These are phyloP conservation scores for Skeletonema marinoi DNA, from an alignment of 108 stramenopile genomes.

Conservation along the genomic window DNA sequence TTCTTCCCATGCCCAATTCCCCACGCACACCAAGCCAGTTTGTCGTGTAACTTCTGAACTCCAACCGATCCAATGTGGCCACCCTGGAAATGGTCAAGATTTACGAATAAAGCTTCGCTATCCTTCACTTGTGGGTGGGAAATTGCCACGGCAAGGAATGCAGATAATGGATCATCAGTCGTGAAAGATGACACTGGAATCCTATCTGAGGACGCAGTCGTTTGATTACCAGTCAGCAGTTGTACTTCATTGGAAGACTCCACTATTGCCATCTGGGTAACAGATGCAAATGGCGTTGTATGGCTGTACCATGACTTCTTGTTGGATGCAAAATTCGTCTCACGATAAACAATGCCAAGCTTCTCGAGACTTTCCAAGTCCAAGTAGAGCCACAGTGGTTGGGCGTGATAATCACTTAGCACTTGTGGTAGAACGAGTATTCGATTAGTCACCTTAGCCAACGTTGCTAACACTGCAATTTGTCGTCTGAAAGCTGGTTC, in stretches of 20 bases:
- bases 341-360: slow-evolving; percentile 28
- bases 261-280: not conserved
- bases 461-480: slow-evolving; percentile 27
- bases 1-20: not conserved
- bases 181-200: not conserved
- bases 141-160: not conserved
- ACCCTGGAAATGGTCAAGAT: not conserved
- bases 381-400: slow-evolving; percentile 38
- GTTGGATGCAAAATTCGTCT: slow-evolving; percentile 52
- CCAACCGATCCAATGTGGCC: not conserved
- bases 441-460: slow-evolving; percentile 38
- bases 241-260: not conserved
- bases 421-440: slow-evolving; percentile 43
- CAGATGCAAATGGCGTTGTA: slow-evolving; percentile 11
- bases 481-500: slow-evolving; percentile 10
- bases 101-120: not conserved
- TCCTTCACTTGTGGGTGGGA: not conserved
- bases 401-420: slow-evolving; percentile 15
- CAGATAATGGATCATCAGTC: not conserved
- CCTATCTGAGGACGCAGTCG: not conserved
- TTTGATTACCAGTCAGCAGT: not conserved
- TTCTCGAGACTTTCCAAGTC: slow-evolving; percentile 27
- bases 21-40: not conserved
- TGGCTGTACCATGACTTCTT: slow-evolving; percentile 35
- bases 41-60: not conserved